Evolutionary conservation across 305 asterid genomes (phyloP), one percentile per base, ranked within the genome.

Genomic region (Fraxinus nigra): DNA sequence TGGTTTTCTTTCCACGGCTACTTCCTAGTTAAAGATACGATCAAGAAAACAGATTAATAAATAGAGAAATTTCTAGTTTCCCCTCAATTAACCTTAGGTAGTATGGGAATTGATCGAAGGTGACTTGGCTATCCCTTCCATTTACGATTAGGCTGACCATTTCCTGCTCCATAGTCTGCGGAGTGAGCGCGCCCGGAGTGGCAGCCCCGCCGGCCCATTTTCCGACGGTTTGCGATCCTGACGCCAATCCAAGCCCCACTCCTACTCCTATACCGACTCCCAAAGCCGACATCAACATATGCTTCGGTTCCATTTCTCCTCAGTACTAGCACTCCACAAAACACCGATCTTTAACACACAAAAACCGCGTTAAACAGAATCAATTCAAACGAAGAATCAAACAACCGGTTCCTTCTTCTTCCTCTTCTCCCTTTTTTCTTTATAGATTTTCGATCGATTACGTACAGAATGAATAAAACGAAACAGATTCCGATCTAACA

Each of bases 181-280:
- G 88, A 9, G 97, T 84, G 46, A 88, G 70, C 22, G 82, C 88
- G 61, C 83, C 70, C 0, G 91, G 30, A 2, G 85, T 74, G 20
- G 88, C 56, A 16, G 74, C 85, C 82, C 83, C 85, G 28, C 89
- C 79, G 5, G 89, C 80, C 93, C 93, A 86, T 86, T 85, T 87
- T 7, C 88, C 83, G 22, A 89, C 89, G 14, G 90, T 89, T 70
- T 87, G 92, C 5, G 87, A 85, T 84, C 98, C 93, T 76, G 95
- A 86, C 20, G 95, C 97, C 90, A 92, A 85, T 75, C 97, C 98
- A 22, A 92, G 77, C 74, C 97, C 98, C 28, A 93, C 91, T 22
- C 97, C 98, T 0, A 95, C 97, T 73, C 97, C 98, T 26, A 93
- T 88, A 34, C 98, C 97, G 72, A 93, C 95, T 0, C 98, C 90